Conservation (phyloP, 2,329 filamentous ascomycete genomes). For the Ceratocystis ficicola region DNA sequence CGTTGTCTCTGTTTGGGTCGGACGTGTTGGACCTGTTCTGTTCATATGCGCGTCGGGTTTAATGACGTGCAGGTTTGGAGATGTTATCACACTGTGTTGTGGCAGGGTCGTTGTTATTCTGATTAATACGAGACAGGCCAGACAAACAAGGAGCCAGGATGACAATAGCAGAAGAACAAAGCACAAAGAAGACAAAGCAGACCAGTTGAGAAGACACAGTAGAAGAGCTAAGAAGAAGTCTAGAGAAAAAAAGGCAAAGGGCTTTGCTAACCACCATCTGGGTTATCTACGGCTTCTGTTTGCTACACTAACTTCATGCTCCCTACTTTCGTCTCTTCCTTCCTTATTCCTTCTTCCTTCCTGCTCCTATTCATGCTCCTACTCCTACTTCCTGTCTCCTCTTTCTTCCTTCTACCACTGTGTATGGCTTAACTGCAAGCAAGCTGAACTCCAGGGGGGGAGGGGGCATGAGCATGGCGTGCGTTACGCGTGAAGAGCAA, state of each 20-base stretch:
- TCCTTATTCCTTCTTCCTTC: background rate
- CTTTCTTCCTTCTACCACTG: background rate
- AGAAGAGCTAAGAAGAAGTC: background rate
- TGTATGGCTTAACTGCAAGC: background rate
- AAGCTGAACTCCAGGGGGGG: background rate
- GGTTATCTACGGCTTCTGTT: background rate
- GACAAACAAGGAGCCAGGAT: background rate
- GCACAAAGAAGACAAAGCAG: too few species aligned
- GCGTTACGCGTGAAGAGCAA: too few species aligned
- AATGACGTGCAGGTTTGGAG: too few species aligned
- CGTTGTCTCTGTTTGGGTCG: too few species aligned
- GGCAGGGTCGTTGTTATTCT: too few species aligned
- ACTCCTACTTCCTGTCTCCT: background rate
- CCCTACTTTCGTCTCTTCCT: background rate
- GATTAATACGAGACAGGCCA: background rate
- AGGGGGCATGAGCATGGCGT: background rate
- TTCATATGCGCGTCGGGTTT: too few species aligned
- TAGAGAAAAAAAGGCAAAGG: background rate
- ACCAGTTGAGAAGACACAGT: too few species aligned
- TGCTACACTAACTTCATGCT: too few species aligned
- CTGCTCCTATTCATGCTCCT: background rate
- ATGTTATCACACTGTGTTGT: too few species aligned
- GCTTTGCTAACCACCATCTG: background rate
- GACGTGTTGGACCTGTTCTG: too few species aligned
- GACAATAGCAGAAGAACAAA: too few species aligned